Evolutionary conservation across 208 protist species (phyloP).

Genomic region (Naegleria fowleri): DNA sequence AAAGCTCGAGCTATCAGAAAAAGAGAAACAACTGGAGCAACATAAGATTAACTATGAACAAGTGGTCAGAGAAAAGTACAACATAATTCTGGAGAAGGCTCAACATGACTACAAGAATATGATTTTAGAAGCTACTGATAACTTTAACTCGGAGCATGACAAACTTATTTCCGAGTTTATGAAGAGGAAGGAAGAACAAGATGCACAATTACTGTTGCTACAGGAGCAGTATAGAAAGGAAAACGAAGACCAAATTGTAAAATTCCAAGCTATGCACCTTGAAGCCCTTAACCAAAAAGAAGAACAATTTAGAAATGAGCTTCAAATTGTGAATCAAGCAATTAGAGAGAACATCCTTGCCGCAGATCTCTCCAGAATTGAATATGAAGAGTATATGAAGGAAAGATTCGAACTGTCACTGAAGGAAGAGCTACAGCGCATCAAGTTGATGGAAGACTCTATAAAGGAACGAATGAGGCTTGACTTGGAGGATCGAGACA

Average conservation of each 20-base stretch:
- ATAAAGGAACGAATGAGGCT: not conserved
- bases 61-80: not conserved
- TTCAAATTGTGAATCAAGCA: not conserved
- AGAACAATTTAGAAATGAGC: not conserved
- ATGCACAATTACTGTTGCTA: not conserved
- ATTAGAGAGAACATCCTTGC: not conserved
- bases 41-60: slow-evolving; percentile 8
- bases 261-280: not conserved
- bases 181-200: not conserved
- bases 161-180: not conserved
- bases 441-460: not conserved
- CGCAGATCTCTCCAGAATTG: not conserved
- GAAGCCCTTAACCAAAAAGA: not conserved
- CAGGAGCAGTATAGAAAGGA: not conserved
- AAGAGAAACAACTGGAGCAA: not conserved
- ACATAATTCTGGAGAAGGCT: not conserved
- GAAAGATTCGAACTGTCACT: not conserved
- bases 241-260: not conserved
- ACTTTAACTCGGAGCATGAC: not conserved
- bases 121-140: not conserved
- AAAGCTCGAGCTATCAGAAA: not conserved
- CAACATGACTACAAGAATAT: not conserved
- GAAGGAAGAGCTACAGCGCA: not conserved
- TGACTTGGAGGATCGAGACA: not conserved
- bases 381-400: slow-evolving; percentile 7